These are phyloP conservation scores for Coemansia sp. DNA, from an alignment of 192 early-diverging fungal genomes.

Conservation along the genomic window DNA sequence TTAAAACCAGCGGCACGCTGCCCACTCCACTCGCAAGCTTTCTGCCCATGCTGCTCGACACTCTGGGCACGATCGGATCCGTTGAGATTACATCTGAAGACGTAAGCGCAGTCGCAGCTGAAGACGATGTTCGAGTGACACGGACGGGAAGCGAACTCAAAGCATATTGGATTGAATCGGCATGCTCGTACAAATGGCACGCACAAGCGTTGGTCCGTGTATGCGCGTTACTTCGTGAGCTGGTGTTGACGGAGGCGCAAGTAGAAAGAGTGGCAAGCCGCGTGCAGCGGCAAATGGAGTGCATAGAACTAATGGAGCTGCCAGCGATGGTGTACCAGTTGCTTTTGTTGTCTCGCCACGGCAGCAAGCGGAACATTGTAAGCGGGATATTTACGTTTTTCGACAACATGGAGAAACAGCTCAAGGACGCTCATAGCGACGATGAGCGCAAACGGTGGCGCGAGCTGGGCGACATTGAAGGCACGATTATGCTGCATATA, in stretches of 20 bases:
- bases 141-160: slow-evolving; percentile 34
- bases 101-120: slow-evolving; percentile 6
- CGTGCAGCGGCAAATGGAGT: slow-evolving; percentile 31
- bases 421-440: no score
- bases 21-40: slow-evolving; percentile 12
- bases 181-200: slow-evolving; percentile 46
- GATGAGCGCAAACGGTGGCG: slow-evolving; percentile 7
- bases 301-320: slow-evolving; percentile 44
- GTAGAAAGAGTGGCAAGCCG: slow-evolving; percentile 21
- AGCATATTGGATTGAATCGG: slow-evolving; percentile 46
- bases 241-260: slow-evolving; percentile 16
- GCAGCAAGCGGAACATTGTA: slow-evolving; percentile 55
- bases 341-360: slow-evolving; percentile 64
- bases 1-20: slow-evolving; percentile 34
- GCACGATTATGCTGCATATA: slow-evolving; percentile 70
- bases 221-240: slow-evolving; percentile 37
- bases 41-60: slow-evolving; percentile 44
- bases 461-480: slow-evolving; percentile 60
- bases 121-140: slow-evolving; percentile 12
- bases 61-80: slow-evolving; percentile 32
- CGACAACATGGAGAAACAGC: slow-evolving; percentile 51
- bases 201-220: slow-evolving; percentile 26
- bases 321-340: slow-evolving; percentile 71
- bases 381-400: slow-evolving; percentile 60
- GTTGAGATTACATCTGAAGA: slow-evolving; percentile 30